Percentiles rank a stretch among this genome's conserved stretches.
Evolutionary conservation across 148 eudicot species (phyloP).

Genomic region (Silene uniflora): DNA sequence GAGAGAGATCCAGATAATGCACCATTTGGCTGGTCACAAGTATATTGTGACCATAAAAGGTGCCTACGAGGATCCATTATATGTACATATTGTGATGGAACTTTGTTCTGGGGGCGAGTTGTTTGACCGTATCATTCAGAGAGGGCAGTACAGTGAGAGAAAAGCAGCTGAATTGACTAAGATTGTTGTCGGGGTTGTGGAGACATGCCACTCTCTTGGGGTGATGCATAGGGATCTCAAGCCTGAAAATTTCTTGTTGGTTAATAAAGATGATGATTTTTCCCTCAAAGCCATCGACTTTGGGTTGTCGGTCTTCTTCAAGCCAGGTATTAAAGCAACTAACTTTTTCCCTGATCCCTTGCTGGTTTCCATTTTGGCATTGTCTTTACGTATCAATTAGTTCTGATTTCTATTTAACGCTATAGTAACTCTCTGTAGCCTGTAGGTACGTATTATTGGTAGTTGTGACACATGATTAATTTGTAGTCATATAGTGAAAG

Average conservation of each 20-base stretch:
- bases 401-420: background rate
- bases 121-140: constrained; percentile 88
- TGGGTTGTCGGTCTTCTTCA: constrained; percentile 94
- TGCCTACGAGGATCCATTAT: constrained; percentile 83
- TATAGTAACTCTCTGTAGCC: background rate
- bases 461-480: background rate
- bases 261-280: constrained; percentile 86
- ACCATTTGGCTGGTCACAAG: constrained; percentile 89
- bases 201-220: constrained; percentile 95
- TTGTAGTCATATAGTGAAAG: background rate
- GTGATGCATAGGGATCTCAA: constrained; percentile 91
- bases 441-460: background rate
- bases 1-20: constrained; percentile 99
- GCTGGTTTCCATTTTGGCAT: constrained; percentile 5
- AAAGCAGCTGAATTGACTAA: constrained; percentile 91
- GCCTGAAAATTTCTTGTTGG: constrained; percentile 90
- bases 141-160: constrained; percentile 89
- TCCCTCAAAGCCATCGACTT: constrained; percentile 92
- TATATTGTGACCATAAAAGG: constrained; percentile 83
- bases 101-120: constrained; percentile 86
- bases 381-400: background rate
- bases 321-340: constrained; percentile 60
- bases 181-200: constrained; percentile 90
- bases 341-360: background rate
- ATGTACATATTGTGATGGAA: constrained; percentile 93